phyloP scores from a whole-genome alignment of 1,284 basidiomycete species.

The Apiotrichum veenhuisii region DNA sequence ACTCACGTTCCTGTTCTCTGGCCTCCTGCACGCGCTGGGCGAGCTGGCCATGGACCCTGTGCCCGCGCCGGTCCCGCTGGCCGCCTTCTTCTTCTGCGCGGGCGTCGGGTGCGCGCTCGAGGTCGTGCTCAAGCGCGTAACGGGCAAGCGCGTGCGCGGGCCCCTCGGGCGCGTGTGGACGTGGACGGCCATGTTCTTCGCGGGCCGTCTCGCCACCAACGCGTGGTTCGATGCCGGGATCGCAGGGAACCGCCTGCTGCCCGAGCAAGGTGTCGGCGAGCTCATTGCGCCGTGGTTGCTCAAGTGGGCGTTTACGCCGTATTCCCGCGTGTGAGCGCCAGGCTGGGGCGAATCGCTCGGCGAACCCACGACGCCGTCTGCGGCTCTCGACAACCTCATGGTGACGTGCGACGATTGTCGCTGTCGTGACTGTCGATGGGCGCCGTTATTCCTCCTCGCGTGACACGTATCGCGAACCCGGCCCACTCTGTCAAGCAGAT shows the following conservation, averaged over 20 bases:
- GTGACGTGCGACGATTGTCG: too few relatives aligned
- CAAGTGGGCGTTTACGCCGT: neutral
- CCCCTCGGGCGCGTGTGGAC: constrained; percentile 39
- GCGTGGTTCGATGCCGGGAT: constrained; percentile 36
- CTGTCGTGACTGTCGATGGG: too few relatives aligned
- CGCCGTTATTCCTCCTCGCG: too few relatives aligned
- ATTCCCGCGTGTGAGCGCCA: neutral
- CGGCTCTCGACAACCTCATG: too few relatives aligned
- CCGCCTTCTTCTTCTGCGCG: constrained; percentile 37
- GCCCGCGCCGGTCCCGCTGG: constrained; percentile 29
- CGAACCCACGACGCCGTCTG: too few relatives aligned
- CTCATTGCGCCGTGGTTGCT: constrained; percentile 3
- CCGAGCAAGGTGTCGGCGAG: constrained; percentile 2
- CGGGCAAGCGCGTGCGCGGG: constrained; percentile 39
- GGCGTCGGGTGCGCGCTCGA: constrained; percentile 31
- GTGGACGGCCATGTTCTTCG: constrained; percentile 28
- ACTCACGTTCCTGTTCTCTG: constrained; percentile 41
- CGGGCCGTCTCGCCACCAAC: constrained; percentile 24
- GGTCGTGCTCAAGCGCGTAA: constrained; percentile 12
- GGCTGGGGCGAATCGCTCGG: too few relatives aligned
- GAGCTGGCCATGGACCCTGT: constrained; percentile 37
- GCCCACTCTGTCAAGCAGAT: too few relatives aligned
- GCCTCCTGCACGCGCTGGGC: constrained; percentile 41
- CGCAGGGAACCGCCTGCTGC: constrained; percentile 4
- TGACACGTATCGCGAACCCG: too few relatives aligned